These are phyloP conservation scores for Phragmites australis DNA, from an alignment of 176 grass and related monocot species.

Conservation along the genomic window DNA sequence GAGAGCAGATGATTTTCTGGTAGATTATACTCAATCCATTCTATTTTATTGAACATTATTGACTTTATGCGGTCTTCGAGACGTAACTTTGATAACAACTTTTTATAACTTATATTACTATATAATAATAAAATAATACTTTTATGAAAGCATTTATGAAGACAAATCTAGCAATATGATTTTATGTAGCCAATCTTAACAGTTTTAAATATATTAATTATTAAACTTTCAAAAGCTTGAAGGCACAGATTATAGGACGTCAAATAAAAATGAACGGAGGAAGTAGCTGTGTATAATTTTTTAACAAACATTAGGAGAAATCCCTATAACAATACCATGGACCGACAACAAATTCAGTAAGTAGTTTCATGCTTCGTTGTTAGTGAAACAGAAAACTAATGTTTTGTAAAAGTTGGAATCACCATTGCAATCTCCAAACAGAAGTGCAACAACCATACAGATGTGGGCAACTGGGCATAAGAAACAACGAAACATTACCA, in stretches of 20 bases:
- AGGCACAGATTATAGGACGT: too few relatives aligned
- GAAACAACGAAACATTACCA: conserved; percentile 7
- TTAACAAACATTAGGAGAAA: not conserved
- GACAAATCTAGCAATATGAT: too few relatives aligned
- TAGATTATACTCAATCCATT: not conserved
- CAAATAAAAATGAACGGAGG: too few relatives aligned
- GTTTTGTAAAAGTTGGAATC: not conserved
- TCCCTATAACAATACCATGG: not conserved
- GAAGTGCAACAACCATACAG: not conserved
- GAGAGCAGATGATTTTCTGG: not conserved
- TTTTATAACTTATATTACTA: too few relatives aligned
- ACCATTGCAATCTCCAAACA: not conserved
- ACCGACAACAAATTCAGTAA: not conserved
- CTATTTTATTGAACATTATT: too few relatives aligned
- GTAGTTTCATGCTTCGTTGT: not conserved
- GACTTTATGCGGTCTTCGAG: too few relatives aligned
- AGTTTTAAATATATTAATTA: too few relatives aligned
- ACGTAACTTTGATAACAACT: too few relatives aligned
- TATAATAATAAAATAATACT: too few relatives aligned
- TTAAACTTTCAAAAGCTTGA: too few relatives aligned
- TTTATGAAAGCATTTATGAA: too few relatives aligned
- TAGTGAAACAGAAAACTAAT: not conserved
- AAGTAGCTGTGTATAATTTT: not conserved
- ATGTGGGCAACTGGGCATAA: not conserved
- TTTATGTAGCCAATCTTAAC: too few relatives aligned